Base-by-base conservation (phyloP, 176 grass and related monocot species). In the Triticum urartu region DNA sequence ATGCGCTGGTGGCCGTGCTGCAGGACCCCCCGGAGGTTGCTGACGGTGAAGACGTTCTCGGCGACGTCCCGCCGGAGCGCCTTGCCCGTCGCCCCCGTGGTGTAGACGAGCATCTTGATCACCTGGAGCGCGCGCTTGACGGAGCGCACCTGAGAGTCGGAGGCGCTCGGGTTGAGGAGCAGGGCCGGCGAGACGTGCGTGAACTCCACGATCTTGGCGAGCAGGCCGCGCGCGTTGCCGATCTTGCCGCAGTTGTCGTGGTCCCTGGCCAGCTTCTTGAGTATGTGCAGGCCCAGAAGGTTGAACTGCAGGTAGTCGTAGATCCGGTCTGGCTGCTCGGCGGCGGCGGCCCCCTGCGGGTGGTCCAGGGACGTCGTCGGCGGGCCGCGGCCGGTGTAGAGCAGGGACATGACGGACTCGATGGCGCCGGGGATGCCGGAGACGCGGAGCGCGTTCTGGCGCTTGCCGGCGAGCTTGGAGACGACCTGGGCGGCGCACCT, bases 161-260 rank as follows among this genome's bases (percentile, higher is more conserved):
- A 1, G 3, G 67, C 73, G 14, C 28, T 33, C 28, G 48, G 26
- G 52, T 87, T 87, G 28, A 7, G 59, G 40, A 90, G 86, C 39
- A 91, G 54, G 0, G 17, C 18, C 56, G 34, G 73, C 12, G 84
- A 89, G 4, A 15, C 52, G 17, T 87, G 68, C 54, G 91, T 93
- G 89, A 96, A 93, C 6, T 79, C 56, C 52, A 96, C 68, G 30
- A 96, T 80, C 85, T 87, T 91, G 11, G 89, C 61, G 7, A 96
- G 73, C n/a, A 96, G 85, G 28, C 87, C 85, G 3, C 85, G 84
- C 21, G 85, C 47, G 42, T 81, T 93, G 0, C 91, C 85, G 15
- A 96, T 96, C 79, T 93, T 96, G 60, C 76, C 80, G 35, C 87
- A 86, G 80, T 91, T 96, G 67, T 91, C 89, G 2, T 93, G 84